Evolutionary conservation across 2,329 filamentous ascomycete species (phyloP), one percentile per base, ranked within the genome.

Genomic region (Ophiostoma ips): DNA sequence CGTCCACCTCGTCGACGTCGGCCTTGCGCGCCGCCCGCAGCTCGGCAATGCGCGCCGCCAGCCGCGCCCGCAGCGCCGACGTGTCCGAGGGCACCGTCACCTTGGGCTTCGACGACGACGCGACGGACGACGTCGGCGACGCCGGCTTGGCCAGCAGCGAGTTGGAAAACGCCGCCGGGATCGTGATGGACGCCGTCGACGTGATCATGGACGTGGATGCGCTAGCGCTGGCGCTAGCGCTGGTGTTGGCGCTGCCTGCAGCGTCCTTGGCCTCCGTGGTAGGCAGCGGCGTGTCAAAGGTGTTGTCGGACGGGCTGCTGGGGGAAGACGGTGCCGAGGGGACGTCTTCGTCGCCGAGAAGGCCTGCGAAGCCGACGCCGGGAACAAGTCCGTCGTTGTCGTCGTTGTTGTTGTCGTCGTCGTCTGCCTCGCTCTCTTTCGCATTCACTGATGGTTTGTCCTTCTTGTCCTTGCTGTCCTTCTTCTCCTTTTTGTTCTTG

Each of bases 11-110:
- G 18, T 50, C 52, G 16, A 49, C 49, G 58, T 94, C 87, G 10
- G 90, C 89, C 65, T 95, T 95, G 52, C 92, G 81, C 19, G 81
- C 81, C 9, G 86, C 84, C 52, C 90, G 84, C 43, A 96, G 78
- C 37, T 83, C 83, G 58, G 92, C 86, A 50, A 98, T 87, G 55
- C 81, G 84, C 58, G 85, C 84, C 52, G 84, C 81, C 45, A 96
- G 73, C 37, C 89, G 83, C 51, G 83, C 79, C 60, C 84, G 81
- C 44, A 95, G 77, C 24, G 83, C 78, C 53, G 86, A 79, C 38
- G 82, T 83, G 61, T 89, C 82, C 55, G 79, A 71, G 50, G 83
- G 83, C 5, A 53, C 47, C 8, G 37, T 50, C 19, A 55, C 28
- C 35, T 49, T 51, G 28, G 15, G 21, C 16, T 36, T 49, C 6